Evolutionary conservation across 2,329 filamentous ascomycete species (phyloP), one percentile per base, ranked within the genome.

Genomic region (Nannizzia gypsea): DNA sequence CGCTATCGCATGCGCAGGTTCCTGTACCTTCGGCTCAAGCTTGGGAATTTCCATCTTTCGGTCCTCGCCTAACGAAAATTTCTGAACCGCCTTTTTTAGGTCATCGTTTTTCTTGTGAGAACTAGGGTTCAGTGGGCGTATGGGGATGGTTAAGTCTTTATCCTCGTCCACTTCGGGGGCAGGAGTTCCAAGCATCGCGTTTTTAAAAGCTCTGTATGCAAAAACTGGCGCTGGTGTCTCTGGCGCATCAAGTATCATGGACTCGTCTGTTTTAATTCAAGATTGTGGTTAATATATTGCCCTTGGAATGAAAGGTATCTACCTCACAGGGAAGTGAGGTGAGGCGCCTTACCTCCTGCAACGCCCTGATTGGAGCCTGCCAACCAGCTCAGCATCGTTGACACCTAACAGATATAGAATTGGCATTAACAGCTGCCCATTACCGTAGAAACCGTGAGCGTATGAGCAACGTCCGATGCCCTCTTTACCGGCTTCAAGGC

Each of bases 161-260:
- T 63, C 67, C 8, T 71, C 66, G 13, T 73, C 72, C 1, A 84
- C 86, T 64, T 85, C 74, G 9, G 78, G 78, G 22, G 79, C 81
- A 54, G 83, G 83, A 8, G 80, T 75, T 36, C 85, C 82, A 60
- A 80, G 67, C 60, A 76, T 72, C 46, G 72, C 62, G 70, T 80
- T 79, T 71, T 83, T 79, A 74, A 86, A 84, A 15, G 84, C 84
- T 66, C 84, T 83, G 60, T 85, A 80, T 17, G 83, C 83, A 68
- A 87, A 87, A 22, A 86, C 77, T 54, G 83, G 83, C 54, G 83
- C 84, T 6, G 84, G 84, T 0, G 84, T 86, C 64, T 85, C 82
- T 56, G 83, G 83, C 5, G 80, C 74, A 46, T 85, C 82, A 61
- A 79, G 66, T 61, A 75, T 71, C 22, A 59, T 56, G 20, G 56